Conservation (phyloP, 2,329 filamentous ascomycete genomes). For the Curvularia eragrostidis region DNA sequence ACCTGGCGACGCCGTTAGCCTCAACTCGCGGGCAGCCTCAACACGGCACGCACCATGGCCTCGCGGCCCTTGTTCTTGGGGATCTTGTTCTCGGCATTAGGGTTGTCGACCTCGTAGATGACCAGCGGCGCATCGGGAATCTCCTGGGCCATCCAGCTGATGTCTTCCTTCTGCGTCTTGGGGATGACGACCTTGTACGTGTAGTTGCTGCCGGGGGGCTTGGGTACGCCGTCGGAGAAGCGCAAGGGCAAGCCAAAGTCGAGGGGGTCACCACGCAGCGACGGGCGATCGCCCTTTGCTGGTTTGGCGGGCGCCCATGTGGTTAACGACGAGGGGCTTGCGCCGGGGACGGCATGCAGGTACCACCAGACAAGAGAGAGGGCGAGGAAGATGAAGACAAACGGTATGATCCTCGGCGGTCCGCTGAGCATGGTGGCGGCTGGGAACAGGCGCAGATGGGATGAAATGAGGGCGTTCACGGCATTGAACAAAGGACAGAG, state of each 20-base stretch:
- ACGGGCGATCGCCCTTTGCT: slow-evolving; percentile 15
- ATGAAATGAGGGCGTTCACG: background rate
- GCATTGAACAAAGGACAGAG: slow-evolving; percentile 10
- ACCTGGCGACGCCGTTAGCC: slow-evolving; percentile 32
- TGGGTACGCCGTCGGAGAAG: slow-evolving; percentile 40
- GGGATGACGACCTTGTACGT: slow-evolving; percentile 46
- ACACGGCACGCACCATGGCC: slow-evolving; percentile 55
- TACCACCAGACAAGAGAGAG: slow-evolving; percentile 44
- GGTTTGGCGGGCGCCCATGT: slow-evolving; percentile 23
- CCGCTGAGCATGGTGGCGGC: slow-evolving; percentile 41
- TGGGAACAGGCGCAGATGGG: background rate
- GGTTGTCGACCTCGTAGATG: slow-evolving; percentile 62
- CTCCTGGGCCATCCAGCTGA: slow-evolving; percentile 47
- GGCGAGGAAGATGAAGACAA: slow-evolving; percentile 35
- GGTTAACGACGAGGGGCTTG: slow-evolving; percentile 20
- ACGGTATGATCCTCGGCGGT: slow-evolving; percentile 43
- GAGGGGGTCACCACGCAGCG: slow-evolving; percentile 36
- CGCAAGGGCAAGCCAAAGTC: slow-evolving; percentile 47
- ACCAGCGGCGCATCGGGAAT: slow-evolving; percentile 48
- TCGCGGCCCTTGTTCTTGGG: slow-evolving; percentile 68
- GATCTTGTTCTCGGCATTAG: slow-evolving; percentile 56
- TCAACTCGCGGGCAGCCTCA: background rate
- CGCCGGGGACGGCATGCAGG: slow-evolving; percentile 23
- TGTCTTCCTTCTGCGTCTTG: slow-evolving; percentile 49
- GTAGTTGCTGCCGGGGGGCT: slow-evolving; percentile 47